Evolutionary conservation across 495 filamentous ascomycete species (phyloP).

Genomic region (Aspergillus nanangensis): DNA sequence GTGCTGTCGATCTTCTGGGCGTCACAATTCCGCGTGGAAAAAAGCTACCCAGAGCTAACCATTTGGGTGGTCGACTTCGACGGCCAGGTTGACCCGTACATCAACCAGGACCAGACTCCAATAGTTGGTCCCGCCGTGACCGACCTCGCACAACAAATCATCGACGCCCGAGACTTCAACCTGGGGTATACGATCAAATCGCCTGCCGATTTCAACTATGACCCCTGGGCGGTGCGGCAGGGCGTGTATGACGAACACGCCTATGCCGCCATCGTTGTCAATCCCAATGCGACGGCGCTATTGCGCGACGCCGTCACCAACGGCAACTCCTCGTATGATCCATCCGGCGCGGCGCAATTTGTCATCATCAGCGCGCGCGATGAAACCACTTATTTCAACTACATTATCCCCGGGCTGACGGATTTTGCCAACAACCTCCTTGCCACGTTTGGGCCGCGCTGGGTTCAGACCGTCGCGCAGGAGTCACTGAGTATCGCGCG

Average conservation of each 20-base stretch:
- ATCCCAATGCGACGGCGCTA: slow-evolving; percentile 59
- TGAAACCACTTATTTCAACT: slow-evolving; percentile 46
- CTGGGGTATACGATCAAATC: slow-evolving; percentile 49
- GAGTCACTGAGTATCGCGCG: slow-evolving; percentile 37
- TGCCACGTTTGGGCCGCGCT: slow-evolving; percentile 48
- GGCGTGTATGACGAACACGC: slow-evolving; percentile 58
- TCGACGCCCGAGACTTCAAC: slow-evolving; percentile 22
- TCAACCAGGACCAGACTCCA: slow-evolving; percentile 26
- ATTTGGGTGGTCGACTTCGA: slow-evolving; percentile 68
- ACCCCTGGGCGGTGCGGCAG: slow-evolving; percentile 55
- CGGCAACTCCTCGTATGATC: slow-evolving; percentile 61
- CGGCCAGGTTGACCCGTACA: slow-evolving; percentile 48
- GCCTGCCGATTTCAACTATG: slow-evolving; percentile 51
- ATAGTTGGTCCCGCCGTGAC: slow-evolving; percentile 55
- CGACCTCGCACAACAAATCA: slow-evolving; percentile 31
- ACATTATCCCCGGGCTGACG: slow-evolving; percentile 49
- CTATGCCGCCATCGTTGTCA: slow-evolving; percentile 62
- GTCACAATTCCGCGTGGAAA: slow-evolving; percentile 45
- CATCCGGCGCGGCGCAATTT: slow-evolving; percentile 55
- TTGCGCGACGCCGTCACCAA: slow-evolving; percentile 51
- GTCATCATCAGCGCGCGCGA: slow-evolving; percentile 57
- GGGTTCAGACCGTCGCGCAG: slow-evolving; percentile 33
- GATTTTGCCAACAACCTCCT: slow-evolving; percentile 40
- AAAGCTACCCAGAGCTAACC: slow-evolving; percentile 41
- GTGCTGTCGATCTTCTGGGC: slow-evolving; percentile 62